Evolutionary conservation across 2,329 filamentous ascomycete species (phyloP), one percentile per base, ranked within the genome.

Genomic region (Trichocomaceae sp.): DNA sequence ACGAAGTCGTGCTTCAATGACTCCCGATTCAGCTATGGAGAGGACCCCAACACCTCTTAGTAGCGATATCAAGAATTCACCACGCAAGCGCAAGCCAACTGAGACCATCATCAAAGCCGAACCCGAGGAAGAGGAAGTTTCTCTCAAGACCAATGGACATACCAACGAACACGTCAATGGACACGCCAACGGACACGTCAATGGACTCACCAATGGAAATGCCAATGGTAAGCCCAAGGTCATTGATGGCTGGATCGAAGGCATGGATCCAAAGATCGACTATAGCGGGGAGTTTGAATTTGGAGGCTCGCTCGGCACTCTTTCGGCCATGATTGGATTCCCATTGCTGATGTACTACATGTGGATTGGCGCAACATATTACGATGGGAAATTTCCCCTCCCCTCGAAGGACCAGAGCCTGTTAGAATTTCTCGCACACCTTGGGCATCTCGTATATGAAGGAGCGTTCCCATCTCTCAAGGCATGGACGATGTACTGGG

Each of bases 281-380:
- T 70, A 71, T 53, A 77, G 76, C 52, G 79, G 78, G 47, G 72
- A 82, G 59, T 79, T 79, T 60, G 95, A 99, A 69, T 99, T 97
- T 68, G 92, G 92, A 60, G 93, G 93, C 56, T 85, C 88, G 2
- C 69, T 80, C n/a, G 92, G 93, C 54, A 86, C 91, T 42, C 74
- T 81, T 15, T 77, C 82, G 62, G 90, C 96, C 83, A 97, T 97
- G 90, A 80, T 90, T 59, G 83, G 87, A 46, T 99, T 97, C 73
- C 93, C 93, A n/a, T 59, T 85, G 37, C 81, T 99, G 64, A 97
- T 97, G 92, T 96, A 89, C 81, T 97, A 96, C 76, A 96, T 99
- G 91, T 97, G 91, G 91, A 85, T 95, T 71, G 93, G 93, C 50
- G 88, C 92, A 33, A 91, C 86, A 49, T 96, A 92, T 75, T 99